phyloP scores from a whole-genome alignment of 345 rosid species.

The Erodium maritimum region DNA sequence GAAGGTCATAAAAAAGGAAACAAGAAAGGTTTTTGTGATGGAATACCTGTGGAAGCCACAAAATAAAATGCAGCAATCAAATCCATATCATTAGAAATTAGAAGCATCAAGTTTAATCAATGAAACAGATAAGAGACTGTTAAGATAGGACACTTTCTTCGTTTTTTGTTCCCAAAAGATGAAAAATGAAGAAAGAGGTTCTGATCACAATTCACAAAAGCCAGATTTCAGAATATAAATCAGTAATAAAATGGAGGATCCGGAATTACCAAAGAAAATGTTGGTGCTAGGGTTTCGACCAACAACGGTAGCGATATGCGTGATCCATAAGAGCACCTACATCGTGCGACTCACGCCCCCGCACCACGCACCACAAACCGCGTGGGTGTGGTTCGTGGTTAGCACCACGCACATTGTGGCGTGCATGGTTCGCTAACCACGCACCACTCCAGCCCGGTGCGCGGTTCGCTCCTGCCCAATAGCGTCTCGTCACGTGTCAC shows the following conservation, averaged over 20 bases:
- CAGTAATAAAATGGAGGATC: neutral
- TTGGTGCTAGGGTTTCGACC: neutral
- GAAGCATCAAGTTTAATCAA: neutral
- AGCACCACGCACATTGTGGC: too few species aligned
- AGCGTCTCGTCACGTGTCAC: too few species aligned
- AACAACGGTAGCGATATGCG: neutral
- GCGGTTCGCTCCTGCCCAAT: too few species aligned
- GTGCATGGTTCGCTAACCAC: too few species aligned
- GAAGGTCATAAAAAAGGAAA: constrained; percentile 76
- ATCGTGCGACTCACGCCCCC: too few species aligned
- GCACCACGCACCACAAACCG: too few species aligned
- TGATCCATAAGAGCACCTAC: neutral
- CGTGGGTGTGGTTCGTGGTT: too few species aligned
- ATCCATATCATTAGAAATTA: neutral
- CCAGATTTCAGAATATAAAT: neutral
- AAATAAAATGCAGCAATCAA: neutral
- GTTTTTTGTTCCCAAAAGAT: too few species aligned
- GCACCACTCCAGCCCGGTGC: too few species aligned
- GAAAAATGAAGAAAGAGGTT: neutral
- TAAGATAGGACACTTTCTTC: too few species aligned
- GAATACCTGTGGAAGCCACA: constrained; percentile 41
- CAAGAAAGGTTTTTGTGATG: constrained; percentile 58
- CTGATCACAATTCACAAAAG: neutral
- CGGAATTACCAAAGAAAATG: neutral
- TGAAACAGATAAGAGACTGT: neutral